Conservation (phyloP, 768 basidiomycete genomes). For the Agaricus sinodeliciosus region DNA sequence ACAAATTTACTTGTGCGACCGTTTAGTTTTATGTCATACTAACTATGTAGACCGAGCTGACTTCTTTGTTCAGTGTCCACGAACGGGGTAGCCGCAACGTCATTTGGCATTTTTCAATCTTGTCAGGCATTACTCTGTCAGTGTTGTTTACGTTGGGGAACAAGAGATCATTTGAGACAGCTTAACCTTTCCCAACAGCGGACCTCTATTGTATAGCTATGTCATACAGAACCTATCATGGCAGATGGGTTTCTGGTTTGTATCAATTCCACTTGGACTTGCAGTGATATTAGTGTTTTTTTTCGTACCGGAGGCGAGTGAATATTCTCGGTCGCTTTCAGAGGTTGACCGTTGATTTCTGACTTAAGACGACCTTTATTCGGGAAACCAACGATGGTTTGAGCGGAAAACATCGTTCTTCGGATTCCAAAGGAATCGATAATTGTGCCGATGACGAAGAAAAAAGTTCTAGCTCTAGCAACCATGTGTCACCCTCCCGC, state of each 20-base stretch:
- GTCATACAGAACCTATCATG: slow-evolving; percentile 36
- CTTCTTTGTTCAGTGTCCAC: slow-evolving; percentile 24
- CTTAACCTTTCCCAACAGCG: slow-evolving; percentile 16
- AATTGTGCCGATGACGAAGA: slow-evolving; percentile 15
- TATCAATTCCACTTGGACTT: slow-evolving; percentile 35
- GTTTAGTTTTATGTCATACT: not conserved
- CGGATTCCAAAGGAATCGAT: slow-evolving; percentile 3
- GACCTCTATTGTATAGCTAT: slow-evolving; percentile 39
- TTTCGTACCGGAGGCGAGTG: slow-evolving; percentile 34
- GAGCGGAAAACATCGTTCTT: not conserved
- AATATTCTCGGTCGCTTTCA: not conserved
- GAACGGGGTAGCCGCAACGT: slow-evolving; percentile 35
- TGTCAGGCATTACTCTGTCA: slow-evolving; percentile 35
- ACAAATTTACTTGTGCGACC: slow-evolving; percentile 31
- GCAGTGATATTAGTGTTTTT: slow-evolving; percentile 31
- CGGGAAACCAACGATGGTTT: slow-evolving; percentile 10
- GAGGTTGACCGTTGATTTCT: not conserved
- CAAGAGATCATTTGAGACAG: not conserved
- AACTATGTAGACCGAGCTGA: not conserved
- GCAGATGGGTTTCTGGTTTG: slow-evolving; percentile 42
- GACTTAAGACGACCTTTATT: slow-evolving; percentile 26
- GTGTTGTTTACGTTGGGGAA: slow-evolving; percentile 8
- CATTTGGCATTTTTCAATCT: slow-evolving; percentile 39
- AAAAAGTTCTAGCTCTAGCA: slow-evolving; percentile 9
- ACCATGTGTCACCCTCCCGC: slow-evolving; percentile 4